Conservation (phyloP, 116 monocot genomes). For the Dioscorea cayenensis region DNA sequence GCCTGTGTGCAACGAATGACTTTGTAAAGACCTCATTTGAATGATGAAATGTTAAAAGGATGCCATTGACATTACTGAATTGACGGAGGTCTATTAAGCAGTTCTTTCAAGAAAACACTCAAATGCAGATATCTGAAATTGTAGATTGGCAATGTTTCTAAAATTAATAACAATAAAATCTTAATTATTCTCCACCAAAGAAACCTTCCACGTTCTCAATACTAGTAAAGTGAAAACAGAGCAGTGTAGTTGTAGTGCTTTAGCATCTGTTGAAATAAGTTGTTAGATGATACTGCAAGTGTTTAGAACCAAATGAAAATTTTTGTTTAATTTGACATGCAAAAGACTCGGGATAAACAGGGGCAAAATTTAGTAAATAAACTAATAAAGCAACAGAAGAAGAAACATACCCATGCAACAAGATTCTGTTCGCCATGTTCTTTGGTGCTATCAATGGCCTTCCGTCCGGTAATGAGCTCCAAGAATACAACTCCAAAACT, state of each 20-base stretch:
- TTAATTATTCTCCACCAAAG: no score
- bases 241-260: no score
- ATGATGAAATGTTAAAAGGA: no score
- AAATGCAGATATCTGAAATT: not conserved
- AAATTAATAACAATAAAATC: no score
- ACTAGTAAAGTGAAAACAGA: no score
- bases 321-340: not conserved
- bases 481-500: constrained; percentile 39
- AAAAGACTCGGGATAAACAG: not conserved
- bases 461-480: constrained; percentile 36
- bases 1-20: not conserved
- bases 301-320: not conserved
- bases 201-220: no score
- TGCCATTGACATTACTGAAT: not conserved
- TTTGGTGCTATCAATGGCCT: constrained; percentile 26
- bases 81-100: not conserved
- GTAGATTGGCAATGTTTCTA: no score
- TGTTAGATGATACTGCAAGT: no score
- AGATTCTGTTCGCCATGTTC: constrained; percentile 29
- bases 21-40: not conserved
- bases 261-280: no score
- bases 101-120: not conserved
- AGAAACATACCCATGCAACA: constrained; percentile 27
- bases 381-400: not conserved
- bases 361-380: not conserved